These are phyloP conservation scores for Neofusicoccum parvum DNA, from an alignment of 2,329 filamentous ascomycete species.

Conservation along the genomic window DNA sequence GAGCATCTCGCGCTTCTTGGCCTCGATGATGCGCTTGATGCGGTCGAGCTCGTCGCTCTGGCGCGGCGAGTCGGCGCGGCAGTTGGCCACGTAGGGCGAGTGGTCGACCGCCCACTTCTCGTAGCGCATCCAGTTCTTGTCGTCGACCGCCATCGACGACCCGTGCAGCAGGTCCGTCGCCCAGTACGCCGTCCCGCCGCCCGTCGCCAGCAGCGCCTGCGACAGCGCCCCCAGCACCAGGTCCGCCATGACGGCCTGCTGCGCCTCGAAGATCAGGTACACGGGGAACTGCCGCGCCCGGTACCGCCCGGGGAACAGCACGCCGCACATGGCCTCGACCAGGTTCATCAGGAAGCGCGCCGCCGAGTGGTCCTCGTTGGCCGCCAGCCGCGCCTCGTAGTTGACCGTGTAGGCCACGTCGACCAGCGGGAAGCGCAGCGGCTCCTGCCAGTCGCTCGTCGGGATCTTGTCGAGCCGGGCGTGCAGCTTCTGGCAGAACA, in stretches of 20 bases:
- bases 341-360: constrained; percentile 19
- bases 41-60: constrained; percentile 21
- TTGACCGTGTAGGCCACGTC: constrained; percentile 22
- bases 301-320: constrained; percentile 16
- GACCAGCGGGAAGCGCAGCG: constrained; percentile 22
- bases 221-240: constrained; percentile 16
- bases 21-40: constrained; percentile 22
- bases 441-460: constrained; percentile 7
- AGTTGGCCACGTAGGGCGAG: constrained; percentile 21
- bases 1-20: constrained; percentile 23
- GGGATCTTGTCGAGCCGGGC: constrained; percentile 21
- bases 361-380: constrained; percentile 11
- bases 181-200: constrained; percentile 21
- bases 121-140: constrained; percentile 22
- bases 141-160: constrained; percentile 17
- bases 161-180: constrained; percentile 20
- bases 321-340: constrained; percentile 17
- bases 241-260: constrained; percentile 22
- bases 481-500: constrained; percentile 21
- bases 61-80: constrained; percentile 19
- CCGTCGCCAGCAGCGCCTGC: constrained; percentile 17
- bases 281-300: constrained; percentile 12
- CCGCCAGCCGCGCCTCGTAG: constrained; percentile 11
- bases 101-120: constrained; percentile 23
- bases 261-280: constrained; percentile 21